Evolutionary conservation across 768 basidiomycete genomes (phyloP).

Genomic region (Boletus huronensis): DNA sequence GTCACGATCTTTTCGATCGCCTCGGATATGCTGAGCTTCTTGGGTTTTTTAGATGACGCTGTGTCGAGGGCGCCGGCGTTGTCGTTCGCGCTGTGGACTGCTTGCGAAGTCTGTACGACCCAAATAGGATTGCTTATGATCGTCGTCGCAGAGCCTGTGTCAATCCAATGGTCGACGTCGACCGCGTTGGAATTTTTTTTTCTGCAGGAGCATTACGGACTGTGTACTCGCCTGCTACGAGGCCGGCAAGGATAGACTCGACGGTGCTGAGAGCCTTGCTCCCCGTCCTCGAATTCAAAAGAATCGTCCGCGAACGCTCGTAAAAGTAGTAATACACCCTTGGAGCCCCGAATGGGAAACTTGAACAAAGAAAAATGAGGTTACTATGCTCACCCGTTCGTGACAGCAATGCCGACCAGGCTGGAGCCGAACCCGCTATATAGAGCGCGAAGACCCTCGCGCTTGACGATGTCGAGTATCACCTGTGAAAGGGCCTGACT

Average conservation of each 20-base stretch:
- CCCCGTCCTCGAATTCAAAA: slow-evolving; percentile 53
- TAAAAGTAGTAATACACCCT: slow-evolving; percentile 93
- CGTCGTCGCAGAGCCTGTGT: slow-evolving; percentile 79
- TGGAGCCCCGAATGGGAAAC: slow-evolving; percentile 27
- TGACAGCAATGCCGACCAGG: slow-evolving; percentile 86
- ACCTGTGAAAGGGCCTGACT: slow-evolving; percentile 63
- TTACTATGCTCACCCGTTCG: slow-evolving; percentile 74
- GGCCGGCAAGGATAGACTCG: slow-evolving; percentile 87
- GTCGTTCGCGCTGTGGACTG: slow-evolving; percentile 53
- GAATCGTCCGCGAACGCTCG: slow-evolving; percentile 58
- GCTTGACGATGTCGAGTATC: slow-evolving; percentile 70
- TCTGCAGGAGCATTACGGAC: neutral
- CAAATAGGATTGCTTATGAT: slow-evolving; percentile 92
- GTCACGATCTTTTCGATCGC: slow-evolving; percentile 66
- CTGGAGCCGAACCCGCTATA: slow-evolving; percentile 87
- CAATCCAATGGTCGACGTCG: neutral
- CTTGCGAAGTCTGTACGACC: slow-evolving; percentile 93
- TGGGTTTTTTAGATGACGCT: slow-evolving; percentile 44
- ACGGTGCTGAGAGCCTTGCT: slow-evolving; percentile 71
- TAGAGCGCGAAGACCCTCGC: slow-evolving; percentile 80
- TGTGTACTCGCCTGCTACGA: slow-evolving; percentile 68
- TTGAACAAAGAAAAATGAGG: neutral
- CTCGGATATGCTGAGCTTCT: slow-evolving; percentile 61
- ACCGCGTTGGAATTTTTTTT: neutral
- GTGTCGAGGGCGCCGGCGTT: slow-evolving; percentile 21